phyloP scores from a whole-genome alignment of 208 protist genomes.

The Leishmania braziliensis region DNA sequence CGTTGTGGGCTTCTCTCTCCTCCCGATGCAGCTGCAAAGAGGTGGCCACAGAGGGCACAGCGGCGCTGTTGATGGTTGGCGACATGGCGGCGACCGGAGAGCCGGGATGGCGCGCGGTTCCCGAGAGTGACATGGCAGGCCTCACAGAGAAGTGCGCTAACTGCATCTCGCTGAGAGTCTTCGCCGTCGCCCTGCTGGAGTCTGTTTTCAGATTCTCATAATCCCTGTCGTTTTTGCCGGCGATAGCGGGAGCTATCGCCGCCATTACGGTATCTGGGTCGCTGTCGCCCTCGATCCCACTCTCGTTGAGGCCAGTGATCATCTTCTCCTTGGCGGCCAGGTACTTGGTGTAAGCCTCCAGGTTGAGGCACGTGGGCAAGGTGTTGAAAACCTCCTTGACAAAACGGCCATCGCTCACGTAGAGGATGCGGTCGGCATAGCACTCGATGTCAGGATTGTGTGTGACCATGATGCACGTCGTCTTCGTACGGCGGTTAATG shows the following conservation, averaged over 20 bases:
- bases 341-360: constrained; percentile 79
- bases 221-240: neutral
- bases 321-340: constrained; percentile 56
- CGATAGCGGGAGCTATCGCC: neutral
- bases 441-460: constrained; percentile 98
- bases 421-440: constrained; percentile 97
- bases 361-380: constrained; percentile 73
- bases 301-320: constrained; percentile 18
- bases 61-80: neutral
- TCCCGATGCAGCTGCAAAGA: constrained; percentile 15
- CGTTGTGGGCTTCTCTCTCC: constrained; percentile 3
- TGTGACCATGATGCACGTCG: constrained; percentile 97
- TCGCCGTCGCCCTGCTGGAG: neutral
- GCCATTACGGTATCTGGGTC: neutral
- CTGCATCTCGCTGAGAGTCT: neutral
- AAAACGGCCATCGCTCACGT: constrained; percentile 94
- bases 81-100: neutral
- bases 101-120: neutral
- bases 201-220: too few species aligned
- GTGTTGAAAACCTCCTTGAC: constrained; percentile 90
- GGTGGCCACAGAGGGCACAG: neutral
- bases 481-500: constrained; percentile 92
- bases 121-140: neutral
- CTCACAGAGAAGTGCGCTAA: neutral
- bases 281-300: neutral